phyloP scores from a whole-genome alignment of 2,329 filamentous ascomycete genomes.

The Fusarium concolor region DNA sequence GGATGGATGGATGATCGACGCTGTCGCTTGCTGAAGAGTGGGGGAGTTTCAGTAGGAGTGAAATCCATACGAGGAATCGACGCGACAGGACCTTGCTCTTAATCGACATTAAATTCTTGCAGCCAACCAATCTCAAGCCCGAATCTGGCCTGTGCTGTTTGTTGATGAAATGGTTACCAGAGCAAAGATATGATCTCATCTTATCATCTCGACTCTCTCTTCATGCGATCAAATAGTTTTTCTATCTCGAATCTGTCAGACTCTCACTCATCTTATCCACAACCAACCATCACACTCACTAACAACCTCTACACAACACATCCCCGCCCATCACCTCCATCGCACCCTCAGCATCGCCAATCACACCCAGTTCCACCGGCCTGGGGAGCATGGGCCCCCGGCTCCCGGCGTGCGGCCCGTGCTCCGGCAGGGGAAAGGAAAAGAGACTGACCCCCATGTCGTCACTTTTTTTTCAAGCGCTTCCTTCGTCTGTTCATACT shows the following conservation, averaged over 20 bases:
- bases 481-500: constrained; percentile 5
- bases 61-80: not conserved
- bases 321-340: constrained; percentile 24
- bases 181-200: constrained; percentile 12
- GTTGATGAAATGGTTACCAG: constrained; percentile 22
- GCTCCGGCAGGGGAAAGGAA: constrained; percentile 23
- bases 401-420: constrained; percentile 42
- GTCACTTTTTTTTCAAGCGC: constrained; percentile 26
- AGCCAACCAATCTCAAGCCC: constrained; percentile 5
- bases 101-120: constrained; percentile 6
- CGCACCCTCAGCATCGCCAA: constrained; percentile 36
- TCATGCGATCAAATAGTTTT: constrained; percentile 7
- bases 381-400: constrained; percentile 46
- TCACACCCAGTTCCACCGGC: constrained; percentile 43
- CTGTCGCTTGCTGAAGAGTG: constrained; percentile 33
- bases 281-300: constrained; percentile 9
- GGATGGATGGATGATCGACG: constrained; percentile 8
- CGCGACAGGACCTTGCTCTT: not conserved
- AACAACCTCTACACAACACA: constrained; percentile 11
- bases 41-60: constrained; percentile 10
- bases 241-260: not conserved
- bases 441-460: constrained; percentile 36
- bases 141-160: constrained; percentile 37
- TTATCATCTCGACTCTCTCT: not conserved
- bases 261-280: constrained; percentile 1